Percentiles rank a stretch among this genome's conserved stretches.
Conservation (phyloP, 2,329 filamentous ascomycete genomes). For the Pseudonectria buxi region DNA sequence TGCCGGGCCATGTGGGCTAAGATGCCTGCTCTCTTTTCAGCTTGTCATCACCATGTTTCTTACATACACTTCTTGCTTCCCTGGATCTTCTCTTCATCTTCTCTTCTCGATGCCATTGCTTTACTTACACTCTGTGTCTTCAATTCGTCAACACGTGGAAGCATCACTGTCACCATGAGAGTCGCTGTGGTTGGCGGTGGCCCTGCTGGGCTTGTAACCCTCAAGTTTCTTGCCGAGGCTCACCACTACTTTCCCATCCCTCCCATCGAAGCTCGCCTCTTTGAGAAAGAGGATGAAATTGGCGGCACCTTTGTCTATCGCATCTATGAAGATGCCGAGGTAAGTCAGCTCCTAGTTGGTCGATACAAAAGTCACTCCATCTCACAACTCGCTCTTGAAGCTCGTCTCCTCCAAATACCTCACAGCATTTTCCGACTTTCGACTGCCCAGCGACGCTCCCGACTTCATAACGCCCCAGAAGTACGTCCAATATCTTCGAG, state of each 20-base stretch:
- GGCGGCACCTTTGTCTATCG: slow-evolving; percentile 42
- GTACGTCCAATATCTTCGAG: slow-evolving; percentile 37
- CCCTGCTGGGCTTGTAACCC: slow-evolving; percentile 34
- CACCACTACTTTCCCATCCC: slow-evolving; percentile 31
- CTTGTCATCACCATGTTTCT: too few relatives aligned
- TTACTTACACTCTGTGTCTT: too few relatives aligned
- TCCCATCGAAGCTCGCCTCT: slow-evolving; percentile 36
- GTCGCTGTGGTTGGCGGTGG: slow-evolving; percentile 39
- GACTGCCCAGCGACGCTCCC: slow-evolving; percentile 32
- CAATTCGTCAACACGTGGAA: too few relatives aligned
- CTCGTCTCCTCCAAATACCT: slow-evolving; percentile 45
- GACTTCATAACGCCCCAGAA: slow-evolving; percentile 36
- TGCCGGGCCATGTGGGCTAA: too few relatives aligned
- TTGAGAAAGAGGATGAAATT: slow-evolving; percentile 36
- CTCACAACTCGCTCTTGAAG: slow-evolving; percentile 11
- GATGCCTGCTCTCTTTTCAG: too few relatives aligned
- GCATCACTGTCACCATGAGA: too few relatives aligned
- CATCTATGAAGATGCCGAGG: slow-evolving; percentile 42
- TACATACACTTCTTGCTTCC: too few relatives aligned
- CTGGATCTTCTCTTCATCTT: too few relatives aligned
- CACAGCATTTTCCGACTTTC: slow-evolving; percentile 44
- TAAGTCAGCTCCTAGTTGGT: slow-evolving; percentile 4
- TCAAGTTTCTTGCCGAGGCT: slow-evolving; percentile 33
- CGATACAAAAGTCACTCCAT: neutral
- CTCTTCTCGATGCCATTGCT: too few relatives aligned